A percentile compares a stretch with the other conserved stretches of the same genome.
Conservation (phyloP, 768 basidiomycete species). For the Rickenella mellea region DNA sequence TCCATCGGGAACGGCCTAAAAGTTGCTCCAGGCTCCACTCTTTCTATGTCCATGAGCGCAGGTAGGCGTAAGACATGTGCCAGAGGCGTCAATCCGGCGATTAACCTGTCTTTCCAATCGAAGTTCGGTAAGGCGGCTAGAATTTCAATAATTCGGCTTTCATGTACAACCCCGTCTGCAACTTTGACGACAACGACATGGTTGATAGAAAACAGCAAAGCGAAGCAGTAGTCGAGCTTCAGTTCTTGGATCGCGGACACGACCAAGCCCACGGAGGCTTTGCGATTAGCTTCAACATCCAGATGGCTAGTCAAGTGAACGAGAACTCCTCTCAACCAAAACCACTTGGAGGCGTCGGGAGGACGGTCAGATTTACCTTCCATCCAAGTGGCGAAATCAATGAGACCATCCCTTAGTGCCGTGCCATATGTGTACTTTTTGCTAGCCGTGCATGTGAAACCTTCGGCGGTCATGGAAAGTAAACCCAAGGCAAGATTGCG, state of each 20-base stretch:
- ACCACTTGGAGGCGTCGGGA: background rate
- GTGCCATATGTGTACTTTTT: background rate
- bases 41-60: too few relatives aligned
- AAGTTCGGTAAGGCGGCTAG: too few relatives aligned
- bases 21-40: too few relatives aligned
- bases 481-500: background rate
- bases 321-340: background rate
- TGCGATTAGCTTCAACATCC: background rate
- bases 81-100: too few relatives aligned
- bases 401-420: too few relatives aligned
- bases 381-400: too few relatives aligned
- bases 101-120: too few relatives aligned
- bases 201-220: background rate
- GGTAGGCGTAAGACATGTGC: too few relatives aligned
- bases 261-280: background rate
- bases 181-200: background rate
- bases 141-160: background rate
- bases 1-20: too few relatives aligned
- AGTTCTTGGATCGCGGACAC: background rate
- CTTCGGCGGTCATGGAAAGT: background rate
- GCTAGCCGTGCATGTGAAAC: background rate
- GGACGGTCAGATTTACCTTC: background rate
- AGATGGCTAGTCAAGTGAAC: background rate
- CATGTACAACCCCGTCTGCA: background rate
- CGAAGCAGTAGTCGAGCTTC: background rate